phyloP scores from a whole-genome alignment of 2,329 filamentous ascomycete genomes.

The Plenodomus biglobosus region DNA sequence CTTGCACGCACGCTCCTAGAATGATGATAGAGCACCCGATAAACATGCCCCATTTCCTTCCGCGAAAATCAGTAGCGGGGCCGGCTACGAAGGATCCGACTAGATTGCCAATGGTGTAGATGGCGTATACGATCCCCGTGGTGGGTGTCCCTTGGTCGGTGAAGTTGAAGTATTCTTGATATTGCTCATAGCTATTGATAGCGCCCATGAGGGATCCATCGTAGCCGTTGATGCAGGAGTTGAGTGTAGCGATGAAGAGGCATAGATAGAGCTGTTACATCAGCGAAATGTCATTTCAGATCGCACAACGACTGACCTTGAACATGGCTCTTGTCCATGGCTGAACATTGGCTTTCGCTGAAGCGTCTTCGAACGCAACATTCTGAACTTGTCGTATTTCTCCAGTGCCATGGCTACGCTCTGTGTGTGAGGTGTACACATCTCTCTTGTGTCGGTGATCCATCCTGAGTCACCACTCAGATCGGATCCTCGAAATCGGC shows the following conservation, averaged over 20 bases:
- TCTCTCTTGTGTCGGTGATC: constrained; percentile 15
- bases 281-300: not conserved
- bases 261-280: constrained; percentile 44
- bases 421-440: constrained; percentile 18
- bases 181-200: constrained; percentile 52
- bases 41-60: constrained; percentile 55
- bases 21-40: constrained; percentile 57
- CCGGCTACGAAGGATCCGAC: constrained; percentile 49
- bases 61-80: constrained; percentile 47
- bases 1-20: constrained; percentile 55
- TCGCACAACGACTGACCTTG: constrained; percentile 34
- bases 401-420: constrained; percentile 20
- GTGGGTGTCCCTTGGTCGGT: constrained; percentile 43
- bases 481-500: not conserved
- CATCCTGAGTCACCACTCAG: constrained; percentile 7
- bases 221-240: constrained; percentile 53
- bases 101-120: constrained; percentile 52
- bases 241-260: constrained; percentile 48
- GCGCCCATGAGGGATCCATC: constrained; percentile 54
- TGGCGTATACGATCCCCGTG: constrained; percentile 54
- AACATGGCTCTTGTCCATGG: constrained; percentile 50
- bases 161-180: constrained; percentile 50
- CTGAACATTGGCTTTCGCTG: constrained; percentile 48
- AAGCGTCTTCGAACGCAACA: constrained; percentile 50
- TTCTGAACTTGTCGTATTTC: constrained; percentile 44